Evolutionary conservation across 2,329 filamentous ascomycete species (phyloP), one percentile per base, ranked within the genome.

Genomic region (Verticillium nubilum): DNA sequence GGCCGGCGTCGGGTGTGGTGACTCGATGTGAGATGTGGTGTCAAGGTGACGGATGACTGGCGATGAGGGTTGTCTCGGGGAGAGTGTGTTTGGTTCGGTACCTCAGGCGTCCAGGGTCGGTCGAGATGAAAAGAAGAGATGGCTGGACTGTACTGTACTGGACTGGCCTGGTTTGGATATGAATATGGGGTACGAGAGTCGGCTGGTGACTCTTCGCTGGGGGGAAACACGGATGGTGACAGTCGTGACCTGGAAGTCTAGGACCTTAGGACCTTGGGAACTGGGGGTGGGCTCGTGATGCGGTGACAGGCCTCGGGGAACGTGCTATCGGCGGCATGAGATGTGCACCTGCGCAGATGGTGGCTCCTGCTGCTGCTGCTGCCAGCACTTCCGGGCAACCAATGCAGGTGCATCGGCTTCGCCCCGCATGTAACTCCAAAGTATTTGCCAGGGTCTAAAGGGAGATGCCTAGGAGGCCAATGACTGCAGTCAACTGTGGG

Each of bases 351-450:
- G 29, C 29, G 29, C 29, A 31, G 29, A 7, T 31, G 29, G 29
- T 31, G 29, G 42, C 42, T 23, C n/a, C 42, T 47, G 42, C 42
- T 42, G 17, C n/a, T 42, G 19, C 19, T 25, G 19, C 42, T 47
- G 42, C 42, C 42, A 47, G 42, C 42, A 47, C 42, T 47, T 37
- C 54, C 54, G 57, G 58, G 56, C 62, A 61, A 53, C 62, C 61
- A 64, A 63, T 63, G 62, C 61, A 64, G 59, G 61, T 64, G 61
- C 62, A 64, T 61, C 42, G 59, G 17, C 26, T 31, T 23, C 26
- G 25, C n/a, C 26, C 27, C 27, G 52, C 52, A 31, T 10, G 54
- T 25, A 55, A 13, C 54, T 37, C 12, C 19, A 12, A 56, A 25
- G 25, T 47, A 6, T 4, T 25, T 28, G 17, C 9, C 52, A 53